Percentiles rank a stretch among this genome's conserved stretches.
Evolutionary conservation across 495 filamentous ascomycete genomes (phyloP).

Genomic region (Usnea hakonensis): DNA sequence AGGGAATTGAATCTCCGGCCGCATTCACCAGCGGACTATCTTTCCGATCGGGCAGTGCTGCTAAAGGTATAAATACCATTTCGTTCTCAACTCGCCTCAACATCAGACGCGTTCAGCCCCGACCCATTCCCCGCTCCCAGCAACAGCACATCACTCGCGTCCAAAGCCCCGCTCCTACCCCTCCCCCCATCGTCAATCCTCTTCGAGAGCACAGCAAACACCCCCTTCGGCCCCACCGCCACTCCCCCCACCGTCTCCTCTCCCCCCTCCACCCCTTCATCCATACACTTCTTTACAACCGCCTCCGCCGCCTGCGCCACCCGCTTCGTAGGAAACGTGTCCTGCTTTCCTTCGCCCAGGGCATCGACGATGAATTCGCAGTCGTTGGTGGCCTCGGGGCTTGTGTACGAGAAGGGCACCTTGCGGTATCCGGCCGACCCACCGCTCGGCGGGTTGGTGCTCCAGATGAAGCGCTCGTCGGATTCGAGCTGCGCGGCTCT

Average conservation of each 20-base stretch:
- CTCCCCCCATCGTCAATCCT: neutral
- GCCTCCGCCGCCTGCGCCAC: neutral
- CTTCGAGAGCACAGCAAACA: neutral
- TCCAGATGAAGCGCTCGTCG: neutral
- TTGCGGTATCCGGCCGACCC: neutral
- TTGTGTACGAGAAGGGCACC: neutral
- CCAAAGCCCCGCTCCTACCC: neutral
- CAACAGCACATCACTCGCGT: neutral
- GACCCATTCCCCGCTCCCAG: neutral
- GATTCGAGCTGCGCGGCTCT: neutral
- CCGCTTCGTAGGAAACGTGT: neutral
- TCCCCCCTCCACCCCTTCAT: neutral
- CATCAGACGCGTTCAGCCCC: neutral
- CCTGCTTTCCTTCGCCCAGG: neutral
- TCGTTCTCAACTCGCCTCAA: too few relatives aligned
- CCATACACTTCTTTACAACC: neutral
- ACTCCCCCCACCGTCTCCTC: neutral
- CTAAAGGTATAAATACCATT: too few relatives aligned
- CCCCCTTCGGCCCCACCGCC: neutral
- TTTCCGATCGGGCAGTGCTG: too few relatives aligned
- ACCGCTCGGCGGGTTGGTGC: neutral
- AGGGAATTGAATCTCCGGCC: too few relatives aligned
- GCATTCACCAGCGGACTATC: too few relatives aligned
- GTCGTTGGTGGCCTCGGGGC: neutral
- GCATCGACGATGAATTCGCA: neutral